Base-by-base conservation (phyloP, 2,329 filamentous ascomycete genomes). In the Ilyonectria mors-panacis region DNA sequence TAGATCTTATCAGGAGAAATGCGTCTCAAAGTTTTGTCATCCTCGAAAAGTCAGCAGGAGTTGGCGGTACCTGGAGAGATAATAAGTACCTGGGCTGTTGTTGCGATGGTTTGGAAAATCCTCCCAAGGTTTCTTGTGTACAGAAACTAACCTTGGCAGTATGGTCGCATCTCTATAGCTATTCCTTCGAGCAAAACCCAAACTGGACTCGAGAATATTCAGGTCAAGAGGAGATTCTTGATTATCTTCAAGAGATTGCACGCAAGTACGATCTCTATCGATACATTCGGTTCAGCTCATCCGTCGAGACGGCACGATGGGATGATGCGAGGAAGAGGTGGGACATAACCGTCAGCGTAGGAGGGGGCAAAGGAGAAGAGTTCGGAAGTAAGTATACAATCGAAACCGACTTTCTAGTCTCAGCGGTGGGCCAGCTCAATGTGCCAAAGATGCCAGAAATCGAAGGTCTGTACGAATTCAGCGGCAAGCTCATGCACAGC, bases 221-320 rank as follows among this genome's bases (percentile, higher is more conserved):
- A 23, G 51, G 33, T 5, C 51, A 55, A 39, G 51, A 55, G 30
- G 51, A 55, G 30, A 55, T 55, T 30, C 51, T 55, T 4, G 30
- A 19, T 30, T 55, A 55, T 39, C 26, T 55, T 21, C 19, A 21
- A 17, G 28, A 39, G 17, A 39, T 39, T 19, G 51, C 51, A n/a
- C 26, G 30, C 17, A 35, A 55, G 33, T 55, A 55, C 33, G 30
- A 55, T n/a, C 51, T 55, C 51, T 55, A 55, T 39, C 51, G 30
- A 21, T 30, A 37, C 28, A 39, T 55, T n/a, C 51, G 51, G 17
- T 55, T 55, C 51, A 55, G 30, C 51, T n/a, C 51, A 19, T 19
- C 26, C n/a, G 51, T 39, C 28, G 33, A 35, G 21, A 30, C 26
- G n/a, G 51, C 51, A 35, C 19, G n/a, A 35, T 55, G 51, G 51